Percentiles rank a stretch among this genome's conserved stretches.
phyloP scores from a whole-genome alignment of 225 moss, liverwort and hornwort genomes.

The Sphagnum tenellum region DNA sequence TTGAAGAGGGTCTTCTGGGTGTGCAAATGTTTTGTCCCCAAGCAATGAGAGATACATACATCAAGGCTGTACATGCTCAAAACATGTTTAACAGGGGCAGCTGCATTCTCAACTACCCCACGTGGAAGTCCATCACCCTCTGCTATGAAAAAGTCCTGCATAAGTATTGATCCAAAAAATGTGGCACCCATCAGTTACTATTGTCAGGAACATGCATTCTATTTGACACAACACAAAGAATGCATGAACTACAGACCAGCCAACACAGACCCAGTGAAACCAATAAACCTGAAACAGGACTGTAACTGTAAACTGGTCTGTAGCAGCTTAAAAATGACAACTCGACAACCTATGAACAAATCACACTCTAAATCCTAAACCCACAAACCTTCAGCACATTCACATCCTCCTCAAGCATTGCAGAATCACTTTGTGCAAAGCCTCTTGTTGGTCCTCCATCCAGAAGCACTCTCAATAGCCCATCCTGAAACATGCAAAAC shows the following conservation, averaged over 20 bases:
- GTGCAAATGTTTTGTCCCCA: neutral
- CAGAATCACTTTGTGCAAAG: constrained; percentile 69
- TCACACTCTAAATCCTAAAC: neutral
- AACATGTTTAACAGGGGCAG: constrained; percentile 72
- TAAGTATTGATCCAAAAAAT: neutral
- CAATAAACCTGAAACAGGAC: no score
- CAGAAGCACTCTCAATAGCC: constrained; percentile 76
- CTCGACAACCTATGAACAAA: no score
- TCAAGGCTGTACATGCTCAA: constrained; percentile 85
- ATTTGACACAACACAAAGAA: no score
- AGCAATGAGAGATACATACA: constrained; percentile 19
- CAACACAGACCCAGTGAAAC: no score
- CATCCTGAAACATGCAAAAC: constrained; percentile 41
- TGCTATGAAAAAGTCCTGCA: constrained; percentile 91
- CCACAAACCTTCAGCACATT: constrained; percentile 59
- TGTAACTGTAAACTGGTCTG: no score
- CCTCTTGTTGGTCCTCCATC: constrained; percentile 92
- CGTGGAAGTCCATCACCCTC: constrained; percentile 93
- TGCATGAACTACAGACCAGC: no score
- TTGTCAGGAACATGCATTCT: no score
- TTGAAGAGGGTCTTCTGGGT: neutral
- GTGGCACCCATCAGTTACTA: no score
- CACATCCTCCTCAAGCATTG: constrained; percentile 93
- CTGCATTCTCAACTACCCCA: constrained; percentile 77
- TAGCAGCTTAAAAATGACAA: no score